Evolutionary conservation across 2,329 filamentous ascomycete species (phyloP).

Genomic region (Aspergillus sp.): DNA sequence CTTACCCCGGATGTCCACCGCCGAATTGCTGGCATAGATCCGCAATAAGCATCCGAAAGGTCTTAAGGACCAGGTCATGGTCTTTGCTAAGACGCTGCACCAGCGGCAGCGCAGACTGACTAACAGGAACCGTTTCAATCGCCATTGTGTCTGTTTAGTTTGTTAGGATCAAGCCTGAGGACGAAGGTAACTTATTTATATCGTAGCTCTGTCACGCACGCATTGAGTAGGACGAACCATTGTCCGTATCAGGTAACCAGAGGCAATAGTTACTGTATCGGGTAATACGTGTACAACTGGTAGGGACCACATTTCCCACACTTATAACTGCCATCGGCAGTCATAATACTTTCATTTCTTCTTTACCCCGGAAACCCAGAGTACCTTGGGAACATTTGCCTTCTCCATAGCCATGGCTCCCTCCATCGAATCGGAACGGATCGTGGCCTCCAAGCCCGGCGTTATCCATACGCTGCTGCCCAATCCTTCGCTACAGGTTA

Average conservation of each 20-base stretch:
- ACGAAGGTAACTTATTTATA: constrained; percentile 3
- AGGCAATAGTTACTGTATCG: constrained; percentile 6
- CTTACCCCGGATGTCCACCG: constrained; percentile 61
- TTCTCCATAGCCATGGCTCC: background rate
- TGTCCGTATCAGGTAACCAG: constrained; percentile 9
- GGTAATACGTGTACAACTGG: background rate
- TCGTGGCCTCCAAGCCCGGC: background rate
- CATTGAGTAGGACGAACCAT: constrained; percentile 1
- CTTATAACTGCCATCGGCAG: background rate
- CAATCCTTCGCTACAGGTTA: constrained; percentile 56
- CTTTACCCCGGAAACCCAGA: background rate
- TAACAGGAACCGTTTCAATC: constrained; percentile 5
- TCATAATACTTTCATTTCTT: background rate
- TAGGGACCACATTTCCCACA: background rate
- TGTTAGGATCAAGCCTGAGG: background rate
- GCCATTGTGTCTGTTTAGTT: constrained; percentile 14
- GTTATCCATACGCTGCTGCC: constrained; percentile 2
- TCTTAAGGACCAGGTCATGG: constrained; percentile 50
- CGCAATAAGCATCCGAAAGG: constrained; percentile 58
- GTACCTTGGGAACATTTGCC: background rate
- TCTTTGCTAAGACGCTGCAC: constrained; percentile 18
- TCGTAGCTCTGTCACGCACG: background rate
- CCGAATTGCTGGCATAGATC: constrained; percentile 65
- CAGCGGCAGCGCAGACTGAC: constrained; percentile 14
- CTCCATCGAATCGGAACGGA: background rate